phyloP scores from a whole-genome alignment of 2,329 filamentous ascomycete species.

The Alternaria sp. region DNA sequence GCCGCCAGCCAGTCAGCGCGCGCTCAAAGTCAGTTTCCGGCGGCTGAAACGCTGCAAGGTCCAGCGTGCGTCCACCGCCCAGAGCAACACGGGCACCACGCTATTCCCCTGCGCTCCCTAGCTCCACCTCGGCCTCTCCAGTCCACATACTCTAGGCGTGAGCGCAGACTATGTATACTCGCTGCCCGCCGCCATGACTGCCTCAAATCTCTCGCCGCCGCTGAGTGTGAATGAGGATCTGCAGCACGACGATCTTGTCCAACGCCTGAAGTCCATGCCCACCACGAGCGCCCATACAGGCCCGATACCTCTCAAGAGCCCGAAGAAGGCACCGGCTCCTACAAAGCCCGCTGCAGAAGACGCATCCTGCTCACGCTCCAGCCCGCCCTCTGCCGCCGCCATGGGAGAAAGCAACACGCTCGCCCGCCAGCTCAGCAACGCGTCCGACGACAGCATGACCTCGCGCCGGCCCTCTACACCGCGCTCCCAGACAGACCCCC shows the following conservation, averaged over 20 bases:
- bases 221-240: conserved; percentile 13
- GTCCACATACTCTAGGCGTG: not conserved
- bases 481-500: conserved; percentile 49
- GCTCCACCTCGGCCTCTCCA: conserved; percentile 20
- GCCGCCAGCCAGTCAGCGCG: conserved; percentile 29
- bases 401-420: conserved; percentile 33
- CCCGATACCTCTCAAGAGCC: conserved; percentile 11
- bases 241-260: conserved; percentile 29
- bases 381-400: conserved; percentile 9
- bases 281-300: conserved; percentile 13
- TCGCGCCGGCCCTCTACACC: conserved; percentile 44
- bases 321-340: conserved; percentile 7
- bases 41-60: conserved; percentile 46
- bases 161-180: conserved; percentile 37
- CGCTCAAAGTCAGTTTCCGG: conserved; percentile 24
- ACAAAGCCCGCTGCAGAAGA: conserved; percentile 2
- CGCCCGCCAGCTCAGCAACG: conserved; percentile 32
- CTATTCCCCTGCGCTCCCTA: conserved; percentile 21
- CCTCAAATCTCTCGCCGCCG: conserved; percentile 25
- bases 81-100: conserved; percentile 24
- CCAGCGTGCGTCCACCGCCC: conserved; percentile 33
- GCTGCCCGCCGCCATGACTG: conserved; percentile 36
- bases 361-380: not conserved
- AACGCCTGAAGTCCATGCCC: conserved; percentile 30
- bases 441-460: conserved; percentile 27